phyloP scores from a whole-genome alignment of 768 basidiomycete genomes.

The Naematelia aurantialba region DNA sequence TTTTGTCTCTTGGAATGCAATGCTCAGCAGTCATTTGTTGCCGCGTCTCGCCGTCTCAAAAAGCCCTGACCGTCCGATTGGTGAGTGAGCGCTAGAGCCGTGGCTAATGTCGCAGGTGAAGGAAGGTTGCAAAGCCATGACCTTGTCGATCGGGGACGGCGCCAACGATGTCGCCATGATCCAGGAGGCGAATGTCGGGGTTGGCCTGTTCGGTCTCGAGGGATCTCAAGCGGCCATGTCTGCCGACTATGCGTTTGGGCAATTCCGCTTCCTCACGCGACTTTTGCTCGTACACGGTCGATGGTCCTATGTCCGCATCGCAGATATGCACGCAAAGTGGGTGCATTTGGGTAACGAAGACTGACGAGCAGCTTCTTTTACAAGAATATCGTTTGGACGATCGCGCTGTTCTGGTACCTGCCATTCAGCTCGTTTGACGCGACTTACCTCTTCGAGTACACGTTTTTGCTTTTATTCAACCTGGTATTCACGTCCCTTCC shows the following conservation, averaged over 20 bases:
- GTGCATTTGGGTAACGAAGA: constrained; percentile 6
- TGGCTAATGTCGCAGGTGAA: constrained; percentile 64
- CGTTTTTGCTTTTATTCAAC: constrained; percentile 87
- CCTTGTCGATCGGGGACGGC: constrained; percentile 87
- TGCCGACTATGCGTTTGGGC: constrained; percentile 96
- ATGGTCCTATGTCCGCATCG: constrained; percentile 94
- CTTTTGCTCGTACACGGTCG: constrained; percentile 88
- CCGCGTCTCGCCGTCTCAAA: constrained; percentile 94
- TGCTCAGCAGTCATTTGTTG: constrained; percentile 98
- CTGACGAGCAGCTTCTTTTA: constrained; percentile 80
- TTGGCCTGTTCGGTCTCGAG: constrained; percentile 87
- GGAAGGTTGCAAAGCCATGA: constrained; percentile 93
- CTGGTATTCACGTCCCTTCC: constrained; percentile 90
- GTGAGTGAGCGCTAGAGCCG: constrained; percentile 54
- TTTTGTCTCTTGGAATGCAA: constrained; percentile 87
- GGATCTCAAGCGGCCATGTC: constrained; percentile 99
- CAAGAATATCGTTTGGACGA: constrained; percentile 63
- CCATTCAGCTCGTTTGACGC: constrained; percentile 91
- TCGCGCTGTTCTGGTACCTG: constrained; percentile 83
- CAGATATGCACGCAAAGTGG: constrained; percentile 66
- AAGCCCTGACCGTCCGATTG: constrained; percentile 91
- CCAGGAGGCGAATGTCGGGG: constrained; percentile 97
- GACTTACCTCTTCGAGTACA: constrained; percentile 91
- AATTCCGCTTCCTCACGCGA: constrained; percentile 90
- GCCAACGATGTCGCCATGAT: constrained; percentile 99